A percentile compares a stretch with the other conserved stretches of the same genome.
These are phyloP conservation scores for Thalassiosira profunda DNA, from an alignment of 108 stramenopile genomes.

Conservation along the genomic window DNA sequence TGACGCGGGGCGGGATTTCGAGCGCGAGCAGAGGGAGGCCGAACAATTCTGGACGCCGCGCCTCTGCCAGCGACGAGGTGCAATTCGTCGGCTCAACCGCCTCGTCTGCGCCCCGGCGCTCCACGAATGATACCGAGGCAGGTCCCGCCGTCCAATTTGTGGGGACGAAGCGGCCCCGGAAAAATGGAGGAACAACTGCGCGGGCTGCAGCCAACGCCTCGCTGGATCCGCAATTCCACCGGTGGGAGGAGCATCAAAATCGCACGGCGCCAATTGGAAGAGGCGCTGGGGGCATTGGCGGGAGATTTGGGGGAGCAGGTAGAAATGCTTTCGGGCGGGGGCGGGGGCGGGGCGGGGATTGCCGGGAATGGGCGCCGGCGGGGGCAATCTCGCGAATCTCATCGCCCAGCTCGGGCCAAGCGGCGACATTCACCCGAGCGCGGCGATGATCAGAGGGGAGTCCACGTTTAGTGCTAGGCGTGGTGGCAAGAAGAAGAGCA, in stretches of 20 bases:
- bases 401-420: background rate
- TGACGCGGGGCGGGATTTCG: too few species aligned
- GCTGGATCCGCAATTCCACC: background rate
- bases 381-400: too few species aligned
- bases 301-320: background rate
- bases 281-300: background rate
- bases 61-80: background rate
- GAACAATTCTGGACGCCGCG: background rate
- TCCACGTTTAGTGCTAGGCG: too few species aligned
- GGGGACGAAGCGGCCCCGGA: conserved; percentile 5
- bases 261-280: background rate
- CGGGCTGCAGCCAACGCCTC: background rate
- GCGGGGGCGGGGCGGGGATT: too few species aligned
- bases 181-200: background rate
- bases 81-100: conserved; percentile 4
- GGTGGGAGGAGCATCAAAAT: background rate
- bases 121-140: background rate
- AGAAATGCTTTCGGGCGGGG: background rate
- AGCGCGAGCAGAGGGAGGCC: too few species aligned
- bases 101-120: background rate
- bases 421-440: too few species aligned
- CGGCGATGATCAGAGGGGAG: too few species aligned
- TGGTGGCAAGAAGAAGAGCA: background rate
- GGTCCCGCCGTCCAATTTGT: background rate
- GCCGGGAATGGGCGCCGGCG: too few species aligned